Conservation (phyloP, 495 filamentous ascomycete species). For the Neurospora sp. region DNA sequence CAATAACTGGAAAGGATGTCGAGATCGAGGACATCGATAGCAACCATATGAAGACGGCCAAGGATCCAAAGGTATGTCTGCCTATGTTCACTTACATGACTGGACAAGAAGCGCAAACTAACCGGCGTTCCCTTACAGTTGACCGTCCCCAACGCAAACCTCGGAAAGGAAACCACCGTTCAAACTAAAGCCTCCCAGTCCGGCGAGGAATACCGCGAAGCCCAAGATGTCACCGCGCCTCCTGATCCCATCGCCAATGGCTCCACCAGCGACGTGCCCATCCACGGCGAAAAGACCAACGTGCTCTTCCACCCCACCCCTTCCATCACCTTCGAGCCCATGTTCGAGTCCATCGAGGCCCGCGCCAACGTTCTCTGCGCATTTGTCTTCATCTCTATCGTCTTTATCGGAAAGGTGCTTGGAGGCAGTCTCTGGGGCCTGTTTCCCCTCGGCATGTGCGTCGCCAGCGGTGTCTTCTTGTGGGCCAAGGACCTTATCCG, state of each 20-base stretch:
- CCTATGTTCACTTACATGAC: too few relatives aligned
- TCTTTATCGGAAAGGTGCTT: constrained; percentile 61
- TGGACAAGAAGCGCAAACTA: background rate
- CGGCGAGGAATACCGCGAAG: constrained; percentile 64
- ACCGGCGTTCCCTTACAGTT: constrained; percentile 35
- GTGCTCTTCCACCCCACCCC: constrained; percentile 94
- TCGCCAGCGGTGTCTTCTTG: constrained; percentile 67
- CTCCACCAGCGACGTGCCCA: constrained; percentile 83
- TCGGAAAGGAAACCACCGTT: constrained; percentile 59
- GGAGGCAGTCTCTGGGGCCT: constrained; percentile 68
- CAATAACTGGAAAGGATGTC: constrained; percentile 74
- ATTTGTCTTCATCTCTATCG: constrained; percentile 57
- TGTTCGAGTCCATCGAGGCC: constrained; percentile 67
- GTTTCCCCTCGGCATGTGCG: constrained; percentile 56
- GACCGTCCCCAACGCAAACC: constrained; percentile 82
- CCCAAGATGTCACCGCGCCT: constrained; percentile 83
- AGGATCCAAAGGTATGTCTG: constrained; percentile 51
- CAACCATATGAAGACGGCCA: constrained; percentile 58
- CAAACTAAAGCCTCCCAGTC: constrained; percentile 49
- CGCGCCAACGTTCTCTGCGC: constrained; percentile 57
- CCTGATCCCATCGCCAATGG: constrained; percentile 74
- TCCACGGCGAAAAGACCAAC: constrained; percentile 92
- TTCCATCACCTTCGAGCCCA: constrained; percentile 73
- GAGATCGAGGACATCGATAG: constrained; percentile 74
- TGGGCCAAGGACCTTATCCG: constrained; percentile 82